Conservation (phyloP, 257 asterid genomes). For the Henckelia pumila region DNA sequence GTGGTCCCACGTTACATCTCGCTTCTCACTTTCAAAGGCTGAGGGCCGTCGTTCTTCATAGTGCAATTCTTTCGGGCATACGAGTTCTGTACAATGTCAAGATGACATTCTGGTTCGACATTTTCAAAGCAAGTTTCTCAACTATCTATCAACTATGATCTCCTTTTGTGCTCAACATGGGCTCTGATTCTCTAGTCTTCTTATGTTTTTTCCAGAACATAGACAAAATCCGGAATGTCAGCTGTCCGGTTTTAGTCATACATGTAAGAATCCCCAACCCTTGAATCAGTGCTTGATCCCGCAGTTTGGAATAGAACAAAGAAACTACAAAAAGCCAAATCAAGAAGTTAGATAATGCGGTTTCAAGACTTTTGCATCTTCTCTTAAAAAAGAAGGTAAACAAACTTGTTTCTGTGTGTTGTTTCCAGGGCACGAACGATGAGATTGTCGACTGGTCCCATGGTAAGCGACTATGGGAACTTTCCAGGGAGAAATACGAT, state of each 20-base stretch:
- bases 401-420: conserved; percentile 15
- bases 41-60: conserved; percentile 90
- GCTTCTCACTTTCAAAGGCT: conserved; percentile 73
- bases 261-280: conserved; percentile 62
- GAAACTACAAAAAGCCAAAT: not conserved
- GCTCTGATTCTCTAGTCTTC: conserved; percentile 22
- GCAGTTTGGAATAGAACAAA: conserved; percentile 14
- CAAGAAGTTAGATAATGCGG: not conserved
- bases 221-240: conserved; percentile 82
- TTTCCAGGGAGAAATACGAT: conserved; percentile 88
- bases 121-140: conserved; percentile 69
- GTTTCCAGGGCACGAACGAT: conserved; percentile 76
- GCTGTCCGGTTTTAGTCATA: conserved; percentile 91
- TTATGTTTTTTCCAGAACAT: conserved; percentile 63
- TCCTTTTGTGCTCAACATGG: conserved; percentile 10
- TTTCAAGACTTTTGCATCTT: not conserved
- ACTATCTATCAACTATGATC: not conserved
- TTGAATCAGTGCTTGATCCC: conserved; percentile 11
- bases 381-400: not conserved
- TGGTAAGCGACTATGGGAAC: conserved; percentile 96
- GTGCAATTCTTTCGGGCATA: conserved; percentile 98
- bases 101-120: conserved; percentile 98
- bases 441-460: conserved; percentile 90
- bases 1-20: conserved; percentile 93
- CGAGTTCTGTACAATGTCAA: conserved; percentile 89